Evolutionary conservation across 1,284 basidiomycete species (phyloP).

Genomic region (Fistulinella cinereoalba): DNA sequence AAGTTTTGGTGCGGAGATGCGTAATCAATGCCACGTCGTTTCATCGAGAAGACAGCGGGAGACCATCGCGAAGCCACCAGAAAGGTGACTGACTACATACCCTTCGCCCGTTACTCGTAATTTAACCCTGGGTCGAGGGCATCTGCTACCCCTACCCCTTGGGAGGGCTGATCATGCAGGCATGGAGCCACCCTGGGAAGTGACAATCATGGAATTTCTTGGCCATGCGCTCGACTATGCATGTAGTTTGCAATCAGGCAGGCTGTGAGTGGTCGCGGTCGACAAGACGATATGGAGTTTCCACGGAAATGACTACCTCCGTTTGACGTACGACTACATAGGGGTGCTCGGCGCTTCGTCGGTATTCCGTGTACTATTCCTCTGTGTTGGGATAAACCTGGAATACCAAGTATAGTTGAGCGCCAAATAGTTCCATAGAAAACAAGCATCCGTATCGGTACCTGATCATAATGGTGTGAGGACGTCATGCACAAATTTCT

Average conservation of each 20-base stretch:
- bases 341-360: neutral
- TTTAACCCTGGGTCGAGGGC: too few relatives aligned
- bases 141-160: too few relatives aligned
- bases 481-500: conserved; percentile 8
- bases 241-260: neutral
- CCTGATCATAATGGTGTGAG: neutral
- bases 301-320: conserved; percentile 5
- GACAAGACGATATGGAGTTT: conserved; percentile 7
- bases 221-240: conserved; percentile 3
- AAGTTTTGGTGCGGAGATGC: conserved; percentile 1
- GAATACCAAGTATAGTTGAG: conserved; percentile 68
- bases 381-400: conserved; percentile 27
- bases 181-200: conserved; percentile 14
- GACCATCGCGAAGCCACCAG: neutral
- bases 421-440: conserved; percentile 3
- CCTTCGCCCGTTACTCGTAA: too few relatives aligned
- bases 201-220: neutral
- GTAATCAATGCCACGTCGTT: conserved; percentile 3
- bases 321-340: conserved; percentile 1
- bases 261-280: neutral
- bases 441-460: neutral
- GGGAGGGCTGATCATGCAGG: neutral
- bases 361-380: neutral
- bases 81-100: too few relatives aligned
- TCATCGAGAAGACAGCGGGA: conserved; percentile 1